Evolutionary conservation across 345 rosid species (phyloP), one percentile per base, ranked within the genome.

Genomic region (Garcia nutans): DNA sequence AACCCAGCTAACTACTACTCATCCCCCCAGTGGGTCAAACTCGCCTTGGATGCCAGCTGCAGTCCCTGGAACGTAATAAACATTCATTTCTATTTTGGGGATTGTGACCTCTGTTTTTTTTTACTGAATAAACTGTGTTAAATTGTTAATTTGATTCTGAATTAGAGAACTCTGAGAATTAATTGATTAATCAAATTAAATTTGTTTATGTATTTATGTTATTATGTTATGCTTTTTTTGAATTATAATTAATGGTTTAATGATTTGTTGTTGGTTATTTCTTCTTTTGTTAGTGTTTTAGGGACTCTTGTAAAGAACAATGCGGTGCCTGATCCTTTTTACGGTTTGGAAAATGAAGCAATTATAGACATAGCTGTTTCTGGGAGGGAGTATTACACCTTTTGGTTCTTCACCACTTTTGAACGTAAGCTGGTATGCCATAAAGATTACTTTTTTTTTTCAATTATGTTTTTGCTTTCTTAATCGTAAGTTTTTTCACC

Each of bases 321-420:
- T 75, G 83, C 62, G 45, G 90, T 88, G 76, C 95, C 98, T 31
- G 97, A 96, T 84, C 99, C 99, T 5, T 92, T 96, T 76, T 89
- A 93, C 42, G 99, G 99, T 23, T 71, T 96, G 68, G 80, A 89
- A 57, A 96, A 96, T 31, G 97, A 96, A 82, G 65, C 86, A 5
- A 96, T 96, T n/a, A 79, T 87, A 20, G 99, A 96, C 83, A 96
- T 96, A 61, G 97, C 93, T 20, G 93, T 89, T 78, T 96, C 98
- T 50, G 98, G 98, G 65, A 90, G 98, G 87, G 99, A 92, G 69
- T 77, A 89, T 79, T 96, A 96, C 80, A 96, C 98, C 10, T 96
- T 93, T 85, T 96, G 99, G 99, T 96, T 96, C 84, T 96, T 88
- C 85, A 93, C 88, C 2, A 77, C 84, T 15, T 96, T 93, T 66